These are phyloP conservation scores for Penicillium hordei DNA, from an alignment of 2,329 filamentous ascomycete species.

Conservation along the genomic window DNA sequence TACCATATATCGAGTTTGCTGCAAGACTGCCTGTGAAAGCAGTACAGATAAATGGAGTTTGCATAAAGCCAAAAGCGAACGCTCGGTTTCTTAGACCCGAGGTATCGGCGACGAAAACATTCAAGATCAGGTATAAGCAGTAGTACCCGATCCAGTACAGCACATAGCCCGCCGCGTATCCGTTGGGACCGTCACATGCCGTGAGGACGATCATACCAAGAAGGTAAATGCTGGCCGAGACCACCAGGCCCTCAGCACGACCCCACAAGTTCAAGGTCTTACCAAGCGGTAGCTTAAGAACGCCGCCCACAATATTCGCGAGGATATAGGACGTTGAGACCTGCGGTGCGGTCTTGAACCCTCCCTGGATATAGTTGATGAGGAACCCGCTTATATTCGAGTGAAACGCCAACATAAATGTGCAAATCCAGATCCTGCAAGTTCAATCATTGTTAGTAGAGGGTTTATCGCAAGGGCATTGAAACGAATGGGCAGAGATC, in stretches of 20 bases:
- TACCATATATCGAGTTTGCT: conserved; percentile 50
- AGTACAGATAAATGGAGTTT: conserved; percentile 62
- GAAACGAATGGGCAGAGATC: background rate
- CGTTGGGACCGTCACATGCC: conserved; percentile 58
- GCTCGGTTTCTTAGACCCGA: conserved; percentile 60
- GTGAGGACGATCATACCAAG: conserved; percentile 62
- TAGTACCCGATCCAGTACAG: conserved; percentile 61
- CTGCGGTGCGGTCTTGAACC: conserved; percentile 53
- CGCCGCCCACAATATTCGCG: conserved; percentile 56
- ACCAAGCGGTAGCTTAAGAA: conserved; percentile 61
- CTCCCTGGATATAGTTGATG: conserved; percentile 52
- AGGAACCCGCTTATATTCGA: conserved; percentile 45
- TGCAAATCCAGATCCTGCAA: conserved; percentile 47
- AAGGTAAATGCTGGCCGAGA: conserved; percentile 51
- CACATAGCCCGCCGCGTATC: conserved; percentile 63
- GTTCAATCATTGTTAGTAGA: conserved; percentile 2
- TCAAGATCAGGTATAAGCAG: conserved; percentile 56
- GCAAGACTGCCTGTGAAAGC: conserved; percentile 57
- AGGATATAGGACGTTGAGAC: conserved; percentile 55
- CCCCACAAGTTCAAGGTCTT: conserved; percentile 65
- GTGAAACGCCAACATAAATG: conserved; percentile 49
- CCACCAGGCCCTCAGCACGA: conserved; percentile 57
- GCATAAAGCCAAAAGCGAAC: conserved; percentile 59
- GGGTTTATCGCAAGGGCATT: background rate
- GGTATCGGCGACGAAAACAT: conserved; percentile 64